Percentiles rank a stretch among this genome's conserved stretches.
phyloP scores from a whole-genome alignment of 2,329 filamentous ascomycete genomes.

The Cladophialophora carrionii region DNA sequence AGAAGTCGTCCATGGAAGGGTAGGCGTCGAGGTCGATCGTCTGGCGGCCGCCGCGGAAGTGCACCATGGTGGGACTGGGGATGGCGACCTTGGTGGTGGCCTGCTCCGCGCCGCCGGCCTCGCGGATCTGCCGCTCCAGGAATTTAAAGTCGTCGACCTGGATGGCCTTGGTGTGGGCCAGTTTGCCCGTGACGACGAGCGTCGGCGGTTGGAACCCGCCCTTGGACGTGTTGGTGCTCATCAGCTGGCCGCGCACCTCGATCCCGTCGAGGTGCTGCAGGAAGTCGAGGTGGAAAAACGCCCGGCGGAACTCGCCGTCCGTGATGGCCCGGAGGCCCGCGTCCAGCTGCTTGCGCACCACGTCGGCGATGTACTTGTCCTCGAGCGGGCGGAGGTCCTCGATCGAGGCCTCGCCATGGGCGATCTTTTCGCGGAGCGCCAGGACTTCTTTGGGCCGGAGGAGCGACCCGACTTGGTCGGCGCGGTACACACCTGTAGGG shows the following conservation, averaged over 20 bases:
- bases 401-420: conserved; percentile 48
- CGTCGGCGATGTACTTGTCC: conserved; percentile 54
- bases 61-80: conserved; percentile 63
- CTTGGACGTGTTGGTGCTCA: conserved; percentile 40
- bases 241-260: conserved; percentile 52
- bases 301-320: conserved; percentile 61
- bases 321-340: conserved; percentile 57
- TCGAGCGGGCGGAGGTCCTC: conserved; percentile 56
- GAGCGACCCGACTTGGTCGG: conserved; percentile 62
- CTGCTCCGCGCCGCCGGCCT: conserved; percentile 26
- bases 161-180: conserved; percentile 58
- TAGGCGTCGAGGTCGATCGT: conserved; percentile 58
- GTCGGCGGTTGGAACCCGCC: conserved; percentile 55
- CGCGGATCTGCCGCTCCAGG: conserved; percentile 54
- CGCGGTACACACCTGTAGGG: conserved; percentile 46
- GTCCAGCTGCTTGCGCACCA: conserved; percentile 55
- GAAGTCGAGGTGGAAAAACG: conserved; percentile 64
- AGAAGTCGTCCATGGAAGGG: conserved; percentile 59
- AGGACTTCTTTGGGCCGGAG: conserved; percentile 57
- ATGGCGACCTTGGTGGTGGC: conserved; percentile 57
- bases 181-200: conserved; percentile 59
- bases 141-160: conserved; percentile 62
- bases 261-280: conserved; percentile 59
- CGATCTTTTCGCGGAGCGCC: conserved; percentile 54
- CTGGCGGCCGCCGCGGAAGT: conserved; percentile 61